Percentiles rank a stretch among this genome's conserved stretches.
phyloP scores from a whole-genome alignment of 495 filamentous ascomycete genomes.

The Neurospora sp. region DNA sequence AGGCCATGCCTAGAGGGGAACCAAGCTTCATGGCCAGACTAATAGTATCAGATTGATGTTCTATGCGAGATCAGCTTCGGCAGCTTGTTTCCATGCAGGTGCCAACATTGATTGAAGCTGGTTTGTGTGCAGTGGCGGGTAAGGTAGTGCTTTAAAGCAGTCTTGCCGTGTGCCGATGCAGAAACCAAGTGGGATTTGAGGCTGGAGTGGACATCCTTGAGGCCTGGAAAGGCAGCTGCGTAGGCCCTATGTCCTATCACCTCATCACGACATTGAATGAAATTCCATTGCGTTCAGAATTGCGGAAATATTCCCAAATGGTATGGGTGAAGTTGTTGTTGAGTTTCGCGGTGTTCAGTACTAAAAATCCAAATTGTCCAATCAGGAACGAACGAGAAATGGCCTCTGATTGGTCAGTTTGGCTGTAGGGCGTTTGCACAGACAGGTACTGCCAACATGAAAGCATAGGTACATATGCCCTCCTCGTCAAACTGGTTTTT shows the following conservation, averaged over 20 bases:
- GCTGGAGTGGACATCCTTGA: neutral
- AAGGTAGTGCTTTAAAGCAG: neutral
- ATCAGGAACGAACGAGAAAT: neutral
- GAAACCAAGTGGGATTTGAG: neutral
- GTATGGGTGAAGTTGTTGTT: neutral
- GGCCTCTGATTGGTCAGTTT: neutral
- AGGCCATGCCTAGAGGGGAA: too few relatives aligned
- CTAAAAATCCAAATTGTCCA: neutral
- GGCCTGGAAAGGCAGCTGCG: neutral
- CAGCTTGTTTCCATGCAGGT: neutral
- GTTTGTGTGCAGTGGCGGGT: neutral
- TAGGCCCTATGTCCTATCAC: neutral
- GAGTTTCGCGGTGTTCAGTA: neutral
- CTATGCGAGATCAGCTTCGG: neutral
- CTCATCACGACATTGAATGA: neutral
- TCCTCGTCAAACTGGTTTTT: neutral
- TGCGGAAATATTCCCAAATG: neutral
- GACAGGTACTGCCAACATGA: neutral
- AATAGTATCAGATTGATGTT: neutral
- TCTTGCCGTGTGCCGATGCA: neutral
- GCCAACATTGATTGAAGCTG: neutral
- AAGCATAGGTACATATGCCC: neutral
- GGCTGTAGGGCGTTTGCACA: neutral
- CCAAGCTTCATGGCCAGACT: too few relatives aligned
- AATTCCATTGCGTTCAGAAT: neutral